Evolutionary conservation across 352 stramenopile genomes (phyloP).

Genomic region (Aphanomyces euteiches): DNA sequence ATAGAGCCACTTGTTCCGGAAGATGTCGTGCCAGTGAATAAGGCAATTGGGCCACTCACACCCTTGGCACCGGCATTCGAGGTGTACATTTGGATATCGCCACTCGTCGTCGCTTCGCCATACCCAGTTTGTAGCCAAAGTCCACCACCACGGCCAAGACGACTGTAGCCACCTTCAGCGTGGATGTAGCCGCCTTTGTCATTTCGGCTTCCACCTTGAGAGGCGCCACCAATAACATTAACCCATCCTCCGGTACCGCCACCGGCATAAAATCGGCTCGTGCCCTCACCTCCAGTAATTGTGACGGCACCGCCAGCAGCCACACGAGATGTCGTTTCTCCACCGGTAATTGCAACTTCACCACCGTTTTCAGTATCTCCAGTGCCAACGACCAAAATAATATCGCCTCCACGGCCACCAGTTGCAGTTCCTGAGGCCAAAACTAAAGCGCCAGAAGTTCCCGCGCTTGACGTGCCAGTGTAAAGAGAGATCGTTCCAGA

Average conservation of each 20-base stretch:
- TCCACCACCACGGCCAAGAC: conserved; percentile 51
- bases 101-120: conserved; percentile 52
- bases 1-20: conserved; percentile 12
- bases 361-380: conserved; percentile 56
- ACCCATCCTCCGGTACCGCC: conserved; percentile 86
- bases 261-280: conserved; percentile 57
- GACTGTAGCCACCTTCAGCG: conserved; percentile 67
- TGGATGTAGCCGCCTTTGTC: conserved; percentile 71
- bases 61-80: conserved; percentile 57
- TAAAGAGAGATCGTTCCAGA: conserved; percentile 57
- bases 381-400: conserved; percentile 49
- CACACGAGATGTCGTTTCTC: conserved; percentile 45
- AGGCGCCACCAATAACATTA: conserved; percentile 73
- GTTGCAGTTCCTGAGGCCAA: conserved; percentile 52
- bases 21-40: conserved; percentile 31
- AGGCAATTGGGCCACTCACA: conserved; percentile 43
- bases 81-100: conserved; percentile 46
- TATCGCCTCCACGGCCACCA: conserved; percentile 56
- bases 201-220: conserved; percentile 55
- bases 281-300: conserved; percentile 64
- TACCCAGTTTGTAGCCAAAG: conserved; percentile 50
- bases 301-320: conserved; percentile 49
- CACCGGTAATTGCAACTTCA: conserved; percentile 63
- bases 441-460: conserved; percentile 51
- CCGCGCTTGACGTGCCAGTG: conserved; percentile 53